A percentile compares a stretch with the other conserved stretches of the same genome.
Evolutionary conservation across 306 rosid genomes (phyloP).

Genomic region (Myrica gale): DNA sequence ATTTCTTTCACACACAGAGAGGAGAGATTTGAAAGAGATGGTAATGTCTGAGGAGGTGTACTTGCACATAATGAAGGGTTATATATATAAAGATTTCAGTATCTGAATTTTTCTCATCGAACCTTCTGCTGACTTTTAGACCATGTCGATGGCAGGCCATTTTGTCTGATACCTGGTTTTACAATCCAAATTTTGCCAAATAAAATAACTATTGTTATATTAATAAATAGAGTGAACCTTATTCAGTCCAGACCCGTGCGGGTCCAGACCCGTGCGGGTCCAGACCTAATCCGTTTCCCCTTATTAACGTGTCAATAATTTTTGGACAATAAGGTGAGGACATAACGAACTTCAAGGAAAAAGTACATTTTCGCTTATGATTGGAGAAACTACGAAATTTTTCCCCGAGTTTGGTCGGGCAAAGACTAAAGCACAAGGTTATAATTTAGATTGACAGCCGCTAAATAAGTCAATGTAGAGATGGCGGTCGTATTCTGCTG

Average conservation of each 20-base stretch:
- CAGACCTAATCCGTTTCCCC: too few species aligned
- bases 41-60: background rate
- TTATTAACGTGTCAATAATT: too few species aligned
- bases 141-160: slow-evolving; percentile 1
- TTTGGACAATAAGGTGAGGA: too few species aligned
- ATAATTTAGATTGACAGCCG: background rate
- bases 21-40: background rate
- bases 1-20: slow-evolving; percentile 1
- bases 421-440: background rate
- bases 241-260: too few species aligned
- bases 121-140: slow-evolving; percentile 19
- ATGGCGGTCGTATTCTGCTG: background rate
- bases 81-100: background rate
- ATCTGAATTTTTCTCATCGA: slow-evolving; percentile 5
- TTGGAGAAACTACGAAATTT: background rate
- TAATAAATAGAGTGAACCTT: too few species aligned
- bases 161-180: slow-evolving; percentile 1
- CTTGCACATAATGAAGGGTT: slow-evolving; percentile 1
- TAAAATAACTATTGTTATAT: background rate
- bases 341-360: too few species aligned
- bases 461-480: background rate
- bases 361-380: too few species aligned
- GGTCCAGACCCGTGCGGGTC: too few species aligned
- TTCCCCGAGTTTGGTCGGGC: background rate
- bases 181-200: background rate